Evolutionary conservation across 228 moss, liverwort and hornwort species (phyloP).

Genomic region (Sphagnum magellanicum): DNA sequence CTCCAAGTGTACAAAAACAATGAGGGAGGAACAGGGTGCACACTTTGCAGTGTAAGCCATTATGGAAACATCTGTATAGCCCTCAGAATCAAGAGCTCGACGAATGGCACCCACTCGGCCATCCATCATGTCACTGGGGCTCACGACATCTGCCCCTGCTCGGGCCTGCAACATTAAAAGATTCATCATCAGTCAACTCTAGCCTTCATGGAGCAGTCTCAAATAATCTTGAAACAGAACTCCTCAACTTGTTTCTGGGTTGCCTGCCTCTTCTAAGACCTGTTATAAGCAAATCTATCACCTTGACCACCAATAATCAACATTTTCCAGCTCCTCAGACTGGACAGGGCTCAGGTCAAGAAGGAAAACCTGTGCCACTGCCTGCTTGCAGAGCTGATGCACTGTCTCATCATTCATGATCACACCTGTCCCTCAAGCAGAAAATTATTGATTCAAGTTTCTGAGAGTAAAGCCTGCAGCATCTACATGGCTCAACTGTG

Average conservation of each 20-base stretch:
- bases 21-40: conserved; percentile 10
- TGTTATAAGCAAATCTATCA: no score
- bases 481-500: no score
- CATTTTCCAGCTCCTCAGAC: no score
- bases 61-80: conserved; percentile 84
- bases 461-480: no score
- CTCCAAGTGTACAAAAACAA: background rate
- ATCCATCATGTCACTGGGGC: conserved; percentile 99
- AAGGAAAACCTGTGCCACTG: conserved; percentile 74
- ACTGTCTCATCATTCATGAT: conserved; percentile 99
- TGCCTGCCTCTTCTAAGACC: no score
- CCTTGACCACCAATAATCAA: no score
- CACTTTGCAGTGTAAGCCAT: conserved; percentile 99
- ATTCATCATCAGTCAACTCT: background rate
- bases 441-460: no score
- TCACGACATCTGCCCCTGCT: conserved; percentile 98
- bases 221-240: background rate
- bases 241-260: background rate
- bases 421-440: conserved; percentile 47
- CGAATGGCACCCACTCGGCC: conserved; percentile 96
- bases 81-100: conserved; percentile 82
- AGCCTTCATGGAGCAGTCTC: background rate
- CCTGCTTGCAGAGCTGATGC: conserved; percentile 94
- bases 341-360: background rate
- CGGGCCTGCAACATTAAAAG: conserved; percentile 45